Evolutionary conservation across 805 yeast genomes (phyloP).

Genomic region (Ogataea methylovora): DNA sequence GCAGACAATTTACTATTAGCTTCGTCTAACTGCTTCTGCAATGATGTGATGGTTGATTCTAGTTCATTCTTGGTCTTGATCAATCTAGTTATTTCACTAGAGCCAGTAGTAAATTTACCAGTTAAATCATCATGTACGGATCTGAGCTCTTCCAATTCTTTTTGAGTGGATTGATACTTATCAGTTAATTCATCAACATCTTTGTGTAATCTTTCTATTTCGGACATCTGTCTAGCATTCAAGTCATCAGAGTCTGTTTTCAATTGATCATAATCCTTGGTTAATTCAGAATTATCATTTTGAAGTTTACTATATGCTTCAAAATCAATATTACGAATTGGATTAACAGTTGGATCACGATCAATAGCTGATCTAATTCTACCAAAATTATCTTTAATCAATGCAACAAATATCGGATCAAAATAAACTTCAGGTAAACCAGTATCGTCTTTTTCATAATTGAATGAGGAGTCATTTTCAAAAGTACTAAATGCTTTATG

Average conservation of each 20-base stretch:
- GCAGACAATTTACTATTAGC: conserved; percentile 10
- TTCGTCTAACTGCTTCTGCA: conserved; percentile 14
- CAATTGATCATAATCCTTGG: conserved; percentile 9
- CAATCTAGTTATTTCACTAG: conserved; percentile 18
- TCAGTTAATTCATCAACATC: conserved; percentile 28
- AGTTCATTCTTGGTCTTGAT: conserved; percentile 20
- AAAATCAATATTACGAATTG: conserved; percentile 56
- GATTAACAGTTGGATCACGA: conserved; percentile 69
- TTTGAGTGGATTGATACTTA: conserved; percentile 12
- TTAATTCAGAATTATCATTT: conserved; percentile 18
- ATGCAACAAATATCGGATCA: conserved; percentile 50
- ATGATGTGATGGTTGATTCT: conserved; percentile 22
- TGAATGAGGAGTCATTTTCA: conserved; percentile 40
- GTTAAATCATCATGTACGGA: conserved; percentile 18
- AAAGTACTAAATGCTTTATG: conserved; percentile 46
- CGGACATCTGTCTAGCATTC: conserved; percentile 11
- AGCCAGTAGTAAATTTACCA: conserved; percentile 13
- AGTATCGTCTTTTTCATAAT: conserved; percentile 59
- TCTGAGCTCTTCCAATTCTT: conserved; percentile 28
- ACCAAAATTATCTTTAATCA: conserved; percentile 60
- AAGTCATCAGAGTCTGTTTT: conserved; percentile 11
- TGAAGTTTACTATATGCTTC: conserved; percentile 47
- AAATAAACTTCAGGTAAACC: conserved; percentile 86
- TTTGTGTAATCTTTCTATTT: conserved; percentile 13
- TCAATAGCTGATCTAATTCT: conserved; percentile 66